phyloP scores from a whole-genome alignment of 2,329 filamentous ascomycete genomes.

The Annulohypoxylon truncatum region DNA sequence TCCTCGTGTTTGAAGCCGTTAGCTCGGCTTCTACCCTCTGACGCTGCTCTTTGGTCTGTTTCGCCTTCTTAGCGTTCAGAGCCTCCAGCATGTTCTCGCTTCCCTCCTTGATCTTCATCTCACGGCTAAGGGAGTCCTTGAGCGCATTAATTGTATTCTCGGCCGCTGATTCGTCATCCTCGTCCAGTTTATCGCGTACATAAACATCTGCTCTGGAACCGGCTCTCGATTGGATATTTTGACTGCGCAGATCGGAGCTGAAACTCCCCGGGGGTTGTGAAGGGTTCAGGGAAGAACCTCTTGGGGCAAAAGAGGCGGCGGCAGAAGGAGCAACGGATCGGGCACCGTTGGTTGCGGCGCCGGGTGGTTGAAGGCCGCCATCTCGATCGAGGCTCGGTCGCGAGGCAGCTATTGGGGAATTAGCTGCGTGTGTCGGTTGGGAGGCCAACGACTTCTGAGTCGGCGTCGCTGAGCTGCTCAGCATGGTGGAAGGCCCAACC shows the following conservation, averaged over 20 bases:
- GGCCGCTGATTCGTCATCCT: conserved; percentile 67
- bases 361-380: conserved; percentile 61
- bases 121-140: conserved; percentile 88
- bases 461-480: conserved; percentile 65
- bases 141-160: conserved; percentile 82
- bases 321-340: conserved; percentile 63
- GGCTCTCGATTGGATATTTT: conserved; percentile 73
- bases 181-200: conserved; percentile 69
- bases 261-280: conserved; percentile 85
- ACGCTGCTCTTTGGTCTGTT: conserved; percentile 90
- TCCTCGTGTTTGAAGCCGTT: conserved; percentile 83
- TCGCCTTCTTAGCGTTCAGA: conserved; percentile 91
- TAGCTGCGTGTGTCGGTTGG: conserved; percentile 56
- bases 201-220: conserved; percentile 67
- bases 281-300: conserved; percentile 76
- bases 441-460: conserved; percentile 64
- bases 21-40: conserved; percentile 86
- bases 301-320: conserved; percentile 71
- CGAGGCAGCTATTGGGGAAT: conserved; percentile 50
- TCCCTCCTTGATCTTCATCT: conserved; percentile 97
- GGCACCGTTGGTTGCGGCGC: conserved; percentile 55
- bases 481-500: conserved; percentile 56
- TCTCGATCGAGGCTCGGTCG: conserved; percentile 68
- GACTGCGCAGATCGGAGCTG: conserved; percentile 84
- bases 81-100: conserved; percentile 98